Evolutionary conservation across 129 eudicot species (phyloP), one percentile per base, ranked within the genome.

Genomic region (Scalesia atractyloides): DNA sequence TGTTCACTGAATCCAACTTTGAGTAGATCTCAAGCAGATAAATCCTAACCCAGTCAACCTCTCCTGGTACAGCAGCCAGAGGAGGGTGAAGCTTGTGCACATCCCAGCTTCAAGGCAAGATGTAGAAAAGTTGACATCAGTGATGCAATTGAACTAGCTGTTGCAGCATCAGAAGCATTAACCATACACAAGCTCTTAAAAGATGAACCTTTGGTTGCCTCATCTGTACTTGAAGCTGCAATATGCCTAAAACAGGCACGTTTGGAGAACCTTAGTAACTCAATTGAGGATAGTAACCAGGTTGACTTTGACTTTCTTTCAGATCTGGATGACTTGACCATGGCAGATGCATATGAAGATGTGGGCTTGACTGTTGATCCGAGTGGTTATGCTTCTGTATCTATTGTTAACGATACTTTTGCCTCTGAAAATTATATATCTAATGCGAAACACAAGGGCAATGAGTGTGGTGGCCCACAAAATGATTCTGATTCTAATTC

Each of bases 141-240:
- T 59, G 83, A 82, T 73, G 91, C 91, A 30, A 66, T 89, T 41
- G 97, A 92, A 76, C 89, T 92, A 66, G 85, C 91, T 26, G 70
- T 89, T 77, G 86, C 88, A 66, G 97, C 97, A 72, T 92, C 97
- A 26, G 97, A 89, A 74, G 96, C 94, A 57, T 62, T 85, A 68
- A 77, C 79, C 61, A 89, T 92, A 77, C 85, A 89, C 63, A 85
- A 92, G 62, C 48, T 87, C 16, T 67, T 83, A 19, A 73, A 81
- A 56, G 56, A 76, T 65, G 86, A 66, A 41, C 66, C 72, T 1
- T 41, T 41, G 12, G 48, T 80, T 10, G 80, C 86, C 81, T 76
- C 91, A 81, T 68, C 82, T 37, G 81, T 78, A 49, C 91, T 92
- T 81, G 98, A 92, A 84, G 90, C 85, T 77, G 86, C 98, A 57